Base-by-base conservation (phyloP, 305 asterid genomes). In the Euphrasia arctica region DNA sequence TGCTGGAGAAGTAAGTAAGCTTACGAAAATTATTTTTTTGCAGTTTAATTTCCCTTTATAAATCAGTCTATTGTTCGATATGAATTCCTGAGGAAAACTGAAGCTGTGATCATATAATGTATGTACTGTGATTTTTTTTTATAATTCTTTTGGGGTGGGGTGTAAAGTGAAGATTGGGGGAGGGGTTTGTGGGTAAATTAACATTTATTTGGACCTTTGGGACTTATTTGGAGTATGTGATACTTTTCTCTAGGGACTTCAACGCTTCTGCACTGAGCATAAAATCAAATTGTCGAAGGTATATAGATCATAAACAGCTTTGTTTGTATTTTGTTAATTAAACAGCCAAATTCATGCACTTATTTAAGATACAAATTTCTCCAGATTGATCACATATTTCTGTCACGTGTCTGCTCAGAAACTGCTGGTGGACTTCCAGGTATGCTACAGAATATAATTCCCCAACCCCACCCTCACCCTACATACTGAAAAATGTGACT, bases 401-500 rank as follows among this genome's bases (percentile, higher is more conserved):
- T 92, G 60, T 85, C 98, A n/a, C 96, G 96, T 27, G 98, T 89
- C 45, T 85, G 96, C 83, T 87, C 98, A 14, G 97, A 89, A 86
- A 92, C 98, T 75, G 94, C 97, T 28, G 97, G 98, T 71, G 98
- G 98, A 64, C 97, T 89, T 73, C 96, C 98, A 69, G 98, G 97
- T 89, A 62, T 70, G 79, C 64, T 61, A 43, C 49, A 43, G 10
- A 9, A 43, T 43, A 25, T 43, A 25, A 60, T 4, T 61, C 29
- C 43, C 42, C 27, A 25, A 25, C 10, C 14, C 0, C 13, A 11
- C 8, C 22, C 27, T 25, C 27, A 25, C 27, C 27, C 27, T 25
- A 11, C 47, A 15, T 56, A 39, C 49, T 29, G 25, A 12, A 54
- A 13, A 13, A 61, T 31, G 15, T 45, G 22, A 18, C 68, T 61